Base-by-base conservation (phyloP, 306 rosid genomes). In the Rosa chinensis region DNA sequence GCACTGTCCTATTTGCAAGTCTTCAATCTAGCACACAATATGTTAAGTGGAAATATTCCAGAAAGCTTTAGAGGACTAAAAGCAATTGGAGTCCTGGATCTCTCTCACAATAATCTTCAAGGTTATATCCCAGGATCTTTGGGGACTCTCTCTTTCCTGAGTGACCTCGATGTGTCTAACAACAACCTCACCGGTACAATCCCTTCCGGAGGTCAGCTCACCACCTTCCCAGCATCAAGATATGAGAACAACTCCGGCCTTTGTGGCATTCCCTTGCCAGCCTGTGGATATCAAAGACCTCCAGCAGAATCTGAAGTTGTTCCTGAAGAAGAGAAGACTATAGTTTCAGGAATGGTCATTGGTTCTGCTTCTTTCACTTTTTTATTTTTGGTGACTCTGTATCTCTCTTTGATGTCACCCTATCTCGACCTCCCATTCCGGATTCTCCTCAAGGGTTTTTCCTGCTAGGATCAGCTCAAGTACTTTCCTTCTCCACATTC, bases 151-250 rank as follows among this genome's bases (percentile, higher is more conserved):
- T 85, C 97, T 55, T 92, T 92, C 72, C 94, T 92, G 52, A 92
- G 87, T 77, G 97, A 89, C 80, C 84, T 91, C 66, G 93, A 89
- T 78, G 92, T 89, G 56, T 91, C 97, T 37, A 89, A 91, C 79
- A 91, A 91, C 68, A 88, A 89, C 64, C 87, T 89, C 14, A 85
- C 79, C 0, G 92, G 97, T 35, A 12, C 75, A 56, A 85, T 91
- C 79, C 97, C 97, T 72, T 76, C 92, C 7, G 93, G 92, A 5
- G 93, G 93, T 50, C 97, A 91, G 89, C 82, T 91, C 55, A 88
- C 89, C 59, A 89, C 91, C 59, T 91, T 89, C 73, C 90, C 88
- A 0, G 66, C 93, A 2, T 80, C 97, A 20, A 84, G 93, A 68
- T 91, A 89, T 49, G 87, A 75, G 63, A 91, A 89, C 82, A 91